These are phyloP conservation scores for Magnolia changhungtana DNA, from an alignment of 164 flowering plant species.

Conservation along the genomic window DNA sequence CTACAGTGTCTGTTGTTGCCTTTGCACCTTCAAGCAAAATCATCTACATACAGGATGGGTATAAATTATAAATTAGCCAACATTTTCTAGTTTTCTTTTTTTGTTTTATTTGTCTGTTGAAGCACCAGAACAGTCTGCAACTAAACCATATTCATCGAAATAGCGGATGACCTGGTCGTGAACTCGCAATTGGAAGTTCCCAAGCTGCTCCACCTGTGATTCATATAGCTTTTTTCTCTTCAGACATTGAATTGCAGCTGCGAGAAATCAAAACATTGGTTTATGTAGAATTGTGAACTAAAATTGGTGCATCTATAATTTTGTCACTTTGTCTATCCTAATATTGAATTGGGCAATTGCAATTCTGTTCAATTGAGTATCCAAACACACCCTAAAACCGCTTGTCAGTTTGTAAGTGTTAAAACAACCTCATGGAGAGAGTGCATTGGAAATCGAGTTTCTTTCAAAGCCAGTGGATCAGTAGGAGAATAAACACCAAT, in stretches of 20 bases:
- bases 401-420: background rate
- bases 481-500: background rate
- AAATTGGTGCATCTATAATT: background rate
- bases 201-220: constrained; percentile 25
- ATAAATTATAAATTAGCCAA: background rate
- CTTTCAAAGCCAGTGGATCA: background rate
- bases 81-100: background rate
- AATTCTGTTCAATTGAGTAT: background rate
- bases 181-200: constrained; percentile 21
- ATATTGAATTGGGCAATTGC: background rate
- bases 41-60: constrained; percentile 13
- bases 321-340: background rate
- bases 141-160: background rate
- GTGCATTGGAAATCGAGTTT: background rate
- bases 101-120: background rate
- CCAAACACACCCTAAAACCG: background rate
- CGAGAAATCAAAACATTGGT: background rate
- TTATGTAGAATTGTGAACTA: background rate
- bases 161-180: constrained; percentile 23
- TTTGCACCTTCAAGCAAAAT: constrained; percentile 19
- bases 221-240: constrained; percentile 23
- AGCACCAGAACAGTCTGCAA: background rate
- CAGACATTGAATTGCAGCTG: constrained; percentile 27
- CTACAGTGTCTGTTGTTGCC: constrained; percentile 18
- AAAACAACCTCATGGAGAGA: background rate